These are phyloP conservation scores for Pisolithus thermaeus DNA, from an alignment of 1,284 basidiomycete species.

Conservation along the genomic window DNA sequence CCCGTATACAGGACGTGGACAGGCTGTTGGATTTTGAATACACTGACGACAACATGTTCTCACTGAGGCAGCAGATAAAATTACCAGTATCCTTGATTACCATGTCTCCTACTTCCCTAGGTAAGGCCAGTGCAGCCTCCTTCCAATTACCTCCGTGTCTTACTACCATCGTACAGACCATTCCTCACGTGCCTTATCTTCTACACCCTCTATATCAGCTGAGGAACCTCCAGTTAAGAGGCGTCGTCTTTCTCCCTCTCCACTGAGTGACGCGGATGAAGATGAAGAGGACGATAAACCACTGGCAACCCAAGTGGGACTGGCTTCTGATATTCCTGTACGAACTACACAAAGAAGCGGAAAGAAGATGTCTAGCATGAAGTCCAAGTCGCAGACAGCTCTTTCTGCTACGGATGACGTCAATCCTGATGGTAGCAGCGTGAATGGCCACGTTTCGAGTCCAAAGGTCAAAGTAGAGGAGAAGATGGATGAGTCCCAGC, in stretches of 20 bases:
- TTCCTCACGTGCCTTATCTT: conserved; percentile 40
- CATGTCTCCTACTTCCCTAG: conserved; percentile 28
- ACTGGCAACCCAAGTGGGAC: conserved; percentile 47
- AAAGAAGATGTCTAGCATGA: conserved; percentile 54
- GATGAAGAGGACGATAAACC: conserved; percentile 55
- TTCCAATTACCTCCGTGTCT: conserved; percentile 21
- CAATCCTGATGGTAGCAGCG: conserved; percentile 43
- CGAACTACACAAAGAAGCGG: conserved; percentile 41
- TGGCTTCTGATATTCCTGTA: conserved; percentile 20
- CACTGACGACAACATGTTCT: conserved; percentile 61
- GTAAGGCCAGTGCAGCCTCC: conserved; percentile 30
- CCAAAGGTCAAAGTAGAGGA: conserved; percentile 68
- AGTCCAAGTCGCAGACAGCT: conserved; percentile 52
- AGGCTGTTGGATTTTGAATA: conserved; percentile 77
- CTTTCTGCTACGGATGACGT: conserved; percentile 29
- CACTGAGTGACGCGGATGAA: conserved; percentile 38
- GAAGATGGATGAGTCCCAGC: conserved; percentile 67
- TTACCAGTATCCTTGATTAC: conserved; percentile 44
- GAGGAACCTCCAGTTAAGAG: conserved; percentile 47
- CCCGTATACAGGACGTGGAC: conserved; percentile 55
- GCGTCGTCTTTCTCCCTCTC: conserved; percentile 46
- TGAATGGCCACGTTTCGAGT: conserved; percentile 40
- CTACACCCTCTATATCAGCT: conserved; percentile 51
- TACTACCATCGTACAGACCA: conserved; percentile 21
- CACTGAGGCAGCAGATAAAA: conserved; percentile 69